Conservation (phyloP, 108 stramenopile species). For the Seminavis robusta region DNA sequence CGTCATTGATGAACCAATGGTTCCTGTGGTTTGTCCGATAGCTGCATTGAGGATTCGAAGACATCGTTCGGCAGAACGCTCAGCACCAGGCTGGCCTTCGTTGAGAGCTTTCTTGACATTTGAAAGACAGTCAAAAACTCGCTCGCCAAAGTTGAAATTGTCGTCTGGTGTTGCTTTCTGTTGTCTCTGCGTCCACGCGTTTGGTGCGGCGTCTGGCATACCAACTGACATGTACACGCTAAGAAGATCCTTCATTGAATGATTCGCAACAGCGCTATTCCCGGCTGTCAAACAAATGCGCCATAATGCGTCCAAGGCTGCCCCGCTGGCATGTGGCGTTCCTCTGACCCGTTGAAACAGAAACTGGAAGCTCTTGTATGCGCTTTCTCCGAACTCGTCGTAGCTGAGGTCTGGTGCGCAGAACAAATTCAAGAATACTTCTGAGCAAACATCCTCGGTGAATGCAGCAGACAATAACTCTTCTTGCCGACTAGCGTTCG, state of each 20-base stretch:
- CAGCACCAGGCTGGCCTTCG: conserved; percentile 35
- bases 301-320: conserved; percentile 80
- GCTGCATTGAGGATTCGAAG: conserved; percentile 82
- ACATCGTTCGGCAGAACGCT: conserved; percentile 73
- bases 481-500: conserved; percentile 1
- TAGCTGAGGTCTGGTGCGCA: conserved; percentile 61
- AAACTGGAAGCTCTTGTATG: conserved; percentile 70
- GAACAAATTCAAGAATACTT: conserved; percentile 75
- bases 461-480: conserved; percentile 60
- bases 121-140: conserved; percentile 67
- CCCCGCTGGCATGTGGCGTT: conserved; percentile 11
- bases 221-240: conserved; percentile 41
- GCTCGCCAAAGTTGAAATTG: conserved; percentile 23
- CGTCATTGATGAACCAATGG: conserved; percentile 46
- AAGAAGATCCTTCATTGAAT: conserved; percentile 84
- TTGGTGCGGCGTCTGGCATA: neutral
- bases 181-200: neutral
- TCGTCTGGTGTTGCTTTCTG: conserved; percentile 2
- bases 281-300: conserved; percentile 68
- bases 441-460: conserved; percentile 44
- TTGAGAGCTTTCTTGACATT: conserved; percentile 63
- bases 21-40: conserved; percentile 34
- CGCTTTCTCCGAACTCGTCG: conserved; percentile 49
- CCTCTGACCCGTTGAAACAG: conserved; percentile 48
- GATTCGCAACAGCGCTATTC: conserved; percentile 63